Evolutionary conservation across 2,329 filamentous ascomycete species (phyloP).

Genomic region (Hymenoscyphus fraxineus): DNA sequence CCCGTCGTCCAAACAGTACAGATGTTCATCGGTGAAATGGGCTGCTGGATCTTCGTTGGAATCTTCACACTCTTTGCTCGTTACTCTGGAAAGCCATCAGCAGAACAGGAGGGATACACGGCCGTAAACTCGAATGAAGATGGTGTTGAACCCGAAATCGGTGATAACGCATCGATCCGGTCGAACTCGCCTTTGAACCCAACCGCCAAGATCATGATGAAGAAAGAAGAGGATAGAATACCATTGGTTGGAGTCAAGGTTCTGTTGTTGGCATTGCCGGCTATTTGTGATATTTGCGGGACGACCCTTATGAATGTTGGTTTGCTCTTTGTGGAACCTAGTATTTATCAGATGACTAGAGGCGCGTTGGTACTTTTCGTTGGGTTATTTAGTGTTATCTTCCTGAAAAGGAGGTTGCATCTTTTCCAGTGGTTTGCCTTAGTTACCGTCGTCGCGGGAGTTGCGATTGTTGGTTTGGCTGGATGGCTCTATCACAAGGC

Average conservation of each 20-base stretch:
- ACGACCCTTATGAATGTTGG: conserved; percentile 98
- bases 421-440: conserved; percentile 93
- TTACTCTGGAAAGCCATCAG: conserved; percentile 45
- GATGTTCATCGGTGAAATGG: conserved; percentile 97
- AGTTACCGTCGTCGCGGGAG: conserved; percentile 80
- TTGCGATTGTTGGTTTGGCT: conserved; percentile 84
- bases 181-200: conserved; percentile 43
- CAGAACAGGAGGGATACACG: conserved; percentile 57
- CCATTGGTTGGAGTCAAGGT: conserved; percentile 68
- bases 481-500: conserved; percentile 74
- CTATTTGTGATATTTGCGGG: conserved; percentile 88
- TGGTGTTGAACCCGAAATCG: conserved; percentile 38
- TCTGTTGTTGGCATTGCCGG: conserved; percentile 74
- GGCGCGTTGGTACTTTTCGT: conserved; percentile 95
- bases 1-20: conserved; percentile 94
- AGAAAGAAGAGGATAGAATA: conserved; percentile 52
- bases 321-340: conserved; percentile 86
- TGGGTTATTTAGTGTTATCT: conserved; percentile 88
- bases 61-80: conserved; percentile 62
- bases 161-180: conserved; percentile 44
- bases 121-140: conserved; percentile 45
- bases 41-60: conserved; percentile 88
- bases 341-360: conserved; percentile 98
- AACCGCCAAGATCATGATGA: conserved; percentile 50
- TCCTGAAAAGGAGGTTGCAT: conserved; percentile 73